Evolutionary conservation across 83 land plant genomes (phyloP).

Genomic region (Diphasiastrum complanatum): DNA sequence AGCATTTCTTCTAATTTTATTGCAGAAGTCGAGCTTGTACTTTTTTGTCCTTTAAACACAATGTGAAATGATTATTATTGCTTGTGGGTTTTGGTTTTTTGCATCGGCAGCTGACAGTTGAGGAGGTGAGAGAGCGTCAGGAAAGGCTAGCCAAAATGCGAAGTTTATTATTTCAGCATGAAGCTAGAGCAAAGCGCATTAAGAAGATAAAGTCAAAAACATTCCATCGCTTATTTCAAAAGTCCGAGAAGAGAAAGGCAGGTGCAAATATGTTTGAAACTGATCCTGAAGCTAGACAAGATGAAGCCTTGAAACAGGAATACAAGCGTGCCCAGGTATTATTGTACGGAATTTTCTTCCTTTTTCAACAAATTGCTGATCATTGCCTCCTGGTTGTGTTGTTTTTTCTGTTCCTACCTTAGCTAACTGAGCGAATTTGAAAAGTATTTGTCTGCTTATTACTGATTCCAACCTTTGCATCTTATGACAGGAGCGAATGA

Average conservation of each 20-base stretch:
- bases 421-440: no score
- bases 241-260: constrained; percentile 41
- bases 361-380: constrained; percentile 5
- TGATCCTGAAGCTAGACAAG: constrained; percentile 76
- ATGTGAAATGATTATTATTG: constrained; percentile 7
- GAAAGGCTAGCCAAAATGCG: constrained; percentile 85
- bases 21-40: constrained; percentile 1
- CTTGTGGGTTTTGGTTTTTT: not conserved
- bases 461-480: not conserved
- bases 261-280: constrained; percentile 15
- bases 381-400: not conserved
- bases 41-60: constrained; percentile 1
- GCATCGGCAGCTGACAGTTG: constrained; percentile 52
- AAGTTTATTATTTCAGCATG: constrained; percentile 65
- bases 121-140: constrained; percentile 67
- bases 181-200: constrained; percentile 63
- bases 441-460: no score
- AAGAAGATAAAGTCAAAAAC: constrained; percentile 88
- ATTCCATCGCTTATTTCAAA: constrained; percentile 63
- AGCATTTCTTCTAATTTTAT: not conserved
- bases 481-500: constrained; percentile 70
- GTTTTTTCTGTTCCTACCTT: no score
- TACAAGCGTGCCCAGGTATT: constrained; percentile 75
- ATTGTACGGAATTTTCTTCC: not conserved
- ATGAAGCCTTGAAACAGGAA: constrained; percentile 69